A percentile compares a stretch with the other conserved stretches of the same genome.
Evolutionary conservation across 2,329 filamentous ascomycete genomes (phyloP).

Genomic region (Aspergillus oerlinghausenensis): DNA sequence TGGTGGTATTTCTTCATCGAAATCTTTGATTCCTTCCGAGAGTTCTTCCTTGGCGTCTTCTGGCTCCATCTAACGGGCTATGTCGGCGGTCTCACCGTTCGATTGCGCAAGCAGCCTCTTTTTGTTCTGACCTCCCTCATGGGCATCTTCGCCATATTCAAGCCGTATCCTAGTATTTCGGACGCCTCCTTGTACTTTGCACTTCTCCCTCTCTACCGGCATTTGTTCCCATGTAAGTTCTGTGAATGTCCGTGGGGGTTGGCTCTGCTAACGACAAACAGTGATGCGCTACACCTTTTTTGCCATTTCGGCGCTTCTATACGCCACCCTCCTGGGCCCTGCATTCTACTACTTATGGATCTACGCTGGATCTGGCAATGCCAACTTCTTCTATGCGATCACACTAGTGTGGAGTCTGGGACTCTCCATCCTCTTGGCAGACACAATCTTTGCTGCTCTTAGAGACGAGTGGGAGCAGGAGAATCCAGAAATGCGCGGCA

Average conservation of each 20-base stretch:
- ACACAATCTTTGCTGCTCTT: slow-evolving; percentile 81
- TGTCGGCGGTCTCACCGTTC: slow-evolving; percentile 77
- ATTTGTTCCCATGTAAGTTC: slow-evolving; percentile 73
- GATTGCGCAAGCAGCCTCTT: slow-evolving; percentile 78
- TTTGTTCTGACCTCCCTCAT: slow-evolving; percentile 80
- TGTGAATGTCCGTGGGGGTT: neutral
- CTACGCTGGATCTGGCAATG: slow-evolving; percentile 94
- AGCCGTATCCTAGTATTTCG: slow-evolving; percentile 90
- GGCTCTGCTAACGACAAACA: slow-evolving; percentile 34
- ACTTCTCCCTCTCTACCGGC: slow-evolving; percentile 78
- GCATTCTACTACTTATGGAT: slow-evolving; percentile 98
- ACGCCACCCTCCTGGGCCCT: slow-evolving; percentile 82
- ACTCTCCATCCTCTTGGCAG: slow-evolving; percentile 78
- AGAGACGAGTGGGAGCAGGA: slow-evolving; percentile 93
- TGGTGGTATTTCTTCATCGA: slow-evolving; percentile 99
- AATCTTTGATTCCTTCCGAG: slow-evolving; percentile 97
- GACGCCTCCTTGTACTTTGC: slow-evolving; percentile 84
- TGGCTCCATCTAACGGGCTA: slow-evolving; percentile 94
- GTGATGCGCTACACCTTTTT: slow-evolving; percentile 94
- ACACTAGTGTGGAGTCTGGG: slow-evolving; percentile 97
- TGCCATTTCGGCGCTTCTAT: slow-evolving; percentile 74
- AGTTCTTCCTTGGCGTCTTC: slow-evolving; percentile 96
- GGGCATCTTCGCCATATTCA: slow-evolving; percentile 91
- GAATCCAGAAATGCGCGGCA: slow-evolving; percentile 81
- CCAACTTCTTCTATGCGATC: slow-evolving; percentile 99